phyloP scores from a whole-genome alignment of 1,284 basidiomycete genomes.

The Boletus semigastroideus region DNA sequence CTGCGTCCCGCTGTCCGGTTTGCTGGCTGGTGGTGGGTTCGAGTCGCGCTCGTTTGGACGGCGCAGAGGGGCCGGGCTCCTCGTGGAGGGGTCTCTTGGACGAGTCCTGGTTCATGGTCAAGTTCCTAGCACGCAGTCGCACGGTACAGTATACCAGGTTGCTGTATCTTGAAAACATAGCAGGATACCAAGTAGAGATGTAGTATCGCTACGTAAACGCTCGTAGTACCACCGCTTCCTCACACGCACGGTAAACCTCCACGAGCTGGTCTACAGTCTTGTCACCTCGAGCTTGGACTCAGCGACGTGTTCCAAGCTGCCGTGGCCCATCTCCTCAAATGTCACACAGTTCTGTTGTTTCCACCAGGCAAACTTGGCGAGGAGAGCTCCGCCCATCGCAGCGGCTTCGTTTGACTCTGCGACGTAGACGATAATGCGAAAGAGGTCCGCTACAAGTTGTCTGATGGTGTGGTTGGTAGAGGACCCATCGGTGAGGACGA shows the following conservation, averaged over 20 bases:
- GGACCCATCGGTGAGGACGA: conserved; percentile 82
- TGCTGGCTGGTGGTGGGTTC: conserved; percentile 5
- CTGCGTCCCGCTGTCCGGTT: conserved; percentile 18
- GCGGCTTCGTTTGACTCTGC: conserved; percentile 69
- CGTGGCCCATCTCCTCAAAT: conserved; percentile 3
- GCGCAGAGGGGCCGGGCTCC: background rate
- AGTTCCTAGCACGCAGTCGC: background rate
- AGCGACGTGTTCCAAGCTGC: conserved; percentile 3
- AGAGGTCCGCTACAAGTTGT: conserved; percentile 77
- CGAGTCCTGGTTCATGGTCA: conserved; percentile 1
- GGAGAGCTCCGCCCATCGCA: conserved; percentile 66
- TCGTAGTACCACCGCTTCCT: conserved; percentile 1
- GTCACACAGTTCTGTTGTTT: conserved; percentile 38
- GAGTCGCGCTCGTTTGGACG: conserved; percentile 13
- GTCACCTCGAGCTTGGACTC: conserved; percentile 1
- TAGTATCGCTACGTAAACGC: background rate
- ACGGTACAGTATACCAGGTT: conserved; percentile 1
- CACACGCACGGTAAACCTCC: conserved; percentile 1
- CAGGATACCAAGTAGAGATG: conserved; percentile 1
- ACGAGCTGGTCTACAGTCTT: conserved; percentile 2
- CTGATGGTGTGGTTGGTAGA: conserved; percentile 75
- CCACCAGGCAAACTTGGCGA: conserved; percentile 75
- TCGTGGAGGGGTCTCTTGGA: conserved; percentile 12
- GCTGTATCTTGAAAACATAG: conserved; percentile 9
- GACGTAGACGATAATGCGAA: conserved; percentile 37